phyloP scores from a whole-genome alignment of 2,329 filamentous ascomycete species.

The Paecilomyces variotii region DNA sequence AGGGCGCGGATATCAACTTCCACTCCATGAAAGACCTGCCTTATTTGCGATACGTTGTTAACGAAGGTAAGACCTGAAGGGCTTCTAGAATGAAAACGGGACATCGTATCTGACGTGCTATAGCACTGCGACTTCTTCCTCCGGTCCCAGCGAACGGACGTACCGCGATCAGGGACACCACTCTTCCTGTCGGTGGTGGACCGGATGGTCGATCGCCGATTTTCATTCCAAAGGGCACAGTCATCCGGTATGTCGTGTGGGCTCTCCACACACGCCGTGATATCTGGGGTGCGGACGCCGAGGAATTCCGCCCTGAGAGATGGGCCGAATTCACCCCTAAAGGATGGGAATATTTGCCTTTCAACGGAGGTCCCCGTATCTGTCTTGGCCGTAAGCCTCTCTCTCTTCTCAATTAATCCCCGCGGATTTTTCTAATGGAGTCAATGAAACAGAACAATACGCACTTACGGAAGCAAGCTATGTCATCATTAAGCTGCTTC shows the following conservation, averaged over 20 bases:
- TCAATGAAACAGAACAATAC: slow-evolving; percentile 1
- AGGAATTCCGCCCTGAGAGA: slow-evolving; percentile 42
- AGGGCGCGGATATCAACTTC: slow-evolving; percentile 19
- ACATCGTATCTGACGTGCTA: slow-evolving; percentile 8
- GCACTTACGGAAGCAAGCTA: slow-evolving; percentile 4
- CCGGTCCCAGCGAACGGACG: slow-evolving; percentile 22
- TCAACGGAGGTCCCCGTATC: slow-evolving; percentile 32
- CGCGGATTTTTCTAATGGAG: background rate
- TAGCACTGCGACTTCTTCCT: slow-evolving; percentile 39
- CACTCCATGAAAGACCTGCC: slow-evolving; percentile 1
- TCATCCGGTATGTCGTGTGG: slow-evolving; percentile 37
- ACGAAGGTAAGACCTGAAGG: slow-evolving; percentile 1
- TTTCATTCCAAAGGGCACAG: slow-evolving; percentile 39
- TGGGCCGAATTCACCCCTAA: slow-evolving; percentile 28
- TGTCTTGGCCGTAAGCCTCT: background rate
- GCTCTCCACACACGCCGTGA: slow-evolving; percentile 44
- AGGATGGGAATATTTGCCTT: slow-evolving; percentile 28
- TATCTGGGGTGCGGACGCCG: slow-evolving; percentile 42
- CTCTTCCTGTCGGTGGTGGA: slow-evolving; percentile 43
- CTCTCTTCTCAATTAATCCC: background rate
- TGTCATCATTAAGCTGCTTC: slow-evolving; percentile 21
- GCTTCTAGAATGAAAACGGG: background rate
- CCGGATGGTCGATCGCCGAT: slow-evolving; percentile 39
- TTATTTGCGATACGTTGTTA: slow-evolving; percentile 9
- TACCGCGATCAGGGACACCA: slow-evolving; percentile 21